Evolutionary conservation across 768 basidiomycete genomes (phyloP), one percentile per base, ranked within the genome.

Genomic region (Suillus americanus): DNA sequence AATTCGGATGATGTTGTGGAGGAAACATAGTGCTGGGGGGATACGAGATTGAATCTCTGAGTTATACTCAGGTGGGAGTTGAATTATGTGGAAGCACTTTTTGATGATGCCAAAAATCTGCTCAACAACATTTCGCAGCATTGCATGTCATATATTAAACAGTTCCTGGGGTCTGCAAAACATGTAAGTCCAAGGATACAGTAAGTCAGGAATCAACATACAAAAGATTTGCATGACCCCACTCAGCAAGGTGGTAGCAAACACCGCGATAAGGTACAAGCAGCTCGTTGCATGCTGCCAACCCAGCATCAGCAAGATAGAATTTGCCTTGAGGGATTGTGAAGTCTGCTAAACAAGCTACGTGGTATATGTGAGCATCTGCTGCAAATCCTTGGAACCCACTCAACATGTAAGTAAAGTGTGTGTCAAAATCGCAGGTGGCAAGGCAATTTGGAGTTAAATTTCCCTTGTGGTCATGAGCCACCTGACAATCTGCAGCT

Each of bases 361-460:
- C 59, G 2, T 72, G 38, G 67, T 68, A 81, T 37, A 82, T 69
- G 1, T 65, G 63, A n/a, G 72, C 66, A 72, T 82, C 79, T 3
- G 79, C 71, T 13, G 71, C 70, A 50, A 72, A 75, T 1, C 80
- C 81, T 45, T 83, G 80, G 74, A 77, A 81, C 1, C 80, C 78
- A 64, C 70, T 75, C 12, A 77, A 60, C n/a, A 81, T 62, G 66
- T 81, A 82, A 9, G 71, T 64, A 61, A 82, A 35, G 1, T 9
- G 8, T 9, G 10, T 35, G 35, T 35, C 4, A 1, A 35, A 35
- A 9, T 1, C 9, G 1, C 35, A 35, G 1, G 8, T 9, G 1
- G 35, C 35, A 35, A 35, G 35, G 9, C 35, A 35, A 9, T 35
- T 35, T 35, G 9, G 35, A 0, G 1, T 10, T 35, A 35, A 35